Evolutionary conservation across 768 basidiomycete species (phyloP), one percentile per base, ranked within the genome.

Genomic region (Naganishia friedmannii): DNA sequence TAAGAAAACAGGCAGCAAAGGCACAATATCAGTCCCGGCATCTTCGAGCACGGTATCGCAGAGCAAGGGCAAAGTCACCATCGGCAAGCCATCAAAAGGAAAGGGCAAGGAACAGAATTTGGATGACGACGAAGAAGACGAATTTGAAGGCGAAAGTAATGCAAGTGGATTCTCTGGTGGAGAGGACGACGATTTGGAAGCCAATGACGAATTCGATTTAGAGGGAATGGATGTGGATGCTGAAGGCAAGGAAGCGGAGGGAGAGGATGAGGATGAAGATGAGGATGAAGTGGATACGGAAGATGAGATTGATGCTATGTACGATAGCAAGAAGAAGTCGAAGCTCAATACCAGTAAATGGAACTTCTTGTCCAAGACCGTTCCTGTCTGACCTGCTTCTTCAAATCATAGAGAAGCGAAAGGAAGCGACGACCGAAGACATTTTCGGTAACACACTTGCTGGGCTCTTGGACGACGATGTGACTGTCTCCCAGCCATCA

Each of bases 381-480:
- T 53, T 28, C 6, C 21, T 45, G 28, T 23, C 57, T 65, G 9
- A 53, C 67, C 31, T 23, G 37, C 28, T 15, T n/a, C n/a, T n/a
- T n/a, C n/a, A 19, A 23, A 23, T 67, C 0, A n/a, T 65, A 81
- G 81, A 80, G 69, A 77, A 80, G 53, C 78, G 80, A 73, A 72
- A 77, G 56, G 65, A 74, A 29, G 67, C 79, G 17, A 81, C 81
- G 9, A 78, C 79, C 34, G 77, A 79, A 9, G 73, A 74, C 19
- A 73, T 74, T 21, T 82, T 82, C 74, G 81, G 79, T 34, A 69
- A 74, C 23, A 80, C 80, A 31, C 75, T 82, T 9, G 78, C 80
- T 15, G 76, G 76, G 19, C 75, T 82, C 12, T 73, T 82, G 26
- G 67, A 74, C 46, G 77, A 70, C 23, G 28, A 55, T 48, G 70